These are phyloP conservation scores for Candida tropicalis DNA, from an alignment of 1,139 yeast species.

Conservation along the genomic window DNA sequence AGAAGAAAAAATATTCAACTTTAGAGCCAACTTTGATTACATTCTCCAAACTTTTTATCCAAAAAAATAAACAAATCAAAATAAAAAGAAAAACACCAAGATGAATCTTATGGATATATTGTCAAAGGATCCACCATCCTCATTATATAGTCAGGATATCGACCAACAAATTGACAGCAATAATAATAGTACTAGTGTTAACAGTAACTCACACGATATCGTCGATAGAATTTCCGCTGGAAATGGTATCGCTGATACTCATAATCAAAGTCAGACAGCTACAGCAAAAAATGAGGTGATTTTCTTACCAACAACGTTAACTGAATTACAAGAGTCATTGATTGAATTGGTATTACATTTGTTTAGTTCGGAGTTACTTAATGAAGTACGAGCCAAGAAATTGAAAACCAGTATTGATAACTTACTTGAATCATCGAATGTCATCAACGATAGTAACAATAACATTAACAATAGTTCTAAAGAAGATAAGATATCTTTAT, in stretches of 20 bases:
- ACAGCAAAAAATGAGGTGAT: constrained; percentile 31
- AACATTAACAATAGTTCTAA: constrained; percentile 11
- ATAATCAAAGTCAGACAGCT: background rate
- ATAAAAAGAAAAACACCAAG: background rate
- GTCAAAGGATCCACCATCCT: constrained; percentile 22
- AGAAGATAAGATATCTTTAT: constrained; percentile 24
- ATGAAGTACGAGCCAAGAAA: constrained; percentile 26
- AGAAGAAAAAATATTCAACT: background rate
- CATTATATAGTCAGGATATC: constrained; percentile 13
- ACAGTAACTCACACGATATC: background rate
- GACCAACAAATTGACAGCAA: background rate
- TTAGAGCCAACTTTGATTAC: too few relatives aligned
- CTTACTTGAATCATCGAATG: constrained; percentile 28
- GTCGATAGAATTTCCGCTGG: background rate
- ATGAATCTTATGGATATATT: constrained; percentile 47
- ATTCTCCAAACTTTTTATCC: too few relatives aligned
- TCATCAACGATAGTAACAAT: constrained; percentile 12
- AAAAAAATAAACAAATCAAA: too few relatives aligned
- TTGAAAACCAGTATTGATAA: constrained; percentile 41
- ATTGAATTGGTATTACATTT: constrained; percentile 54
- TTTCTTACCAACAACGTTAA: constrained; percentile 57
- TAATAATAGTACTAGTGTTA: background rate
- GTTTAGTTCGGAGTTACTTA: constrained; percentile 48
- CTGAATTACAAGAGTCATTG: constrained; percentile 58
- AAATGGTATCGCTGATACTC: background rate